Evolutionary conservation across 345 rosid genomes (phyloP), one percentile per base, ranked within the genome.

Genomic region (Lumnitzera littorea): DNA sequence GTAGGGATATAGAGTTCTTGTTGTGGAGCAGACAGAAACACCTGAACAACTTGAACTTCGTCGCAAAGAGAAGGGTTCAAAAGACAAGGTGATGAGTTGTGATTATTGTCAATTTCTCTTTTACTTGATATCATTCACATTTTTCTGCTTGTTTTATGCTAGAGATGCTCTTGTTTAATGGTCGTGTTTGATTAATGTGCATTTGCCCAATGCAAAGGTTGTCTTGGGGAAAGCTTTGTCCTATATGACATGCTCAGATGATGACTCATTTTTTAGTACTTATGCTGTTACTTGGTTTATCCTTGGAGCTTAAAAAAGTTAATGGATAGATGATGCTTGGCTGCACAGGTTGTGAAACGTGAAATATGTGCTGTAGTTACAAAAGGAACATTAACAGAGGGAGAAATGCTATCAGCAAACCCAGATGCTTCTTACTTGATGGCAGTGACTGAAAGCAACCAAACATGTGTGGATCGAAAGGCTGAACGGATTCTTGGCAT

Each of bases 1-100:
- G 66, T 91, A 94, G 99, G 96, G 97, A 48, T 86, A 86, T 80
- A 87, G 97, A 72, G 96, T 94, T 80, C 92, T 94, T 64, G 96
- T 88, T 11, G 80, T 88, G 53, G 99, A 94, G 81, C 99, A 90
- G 80, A 94, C 97, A 25, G 97, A 94, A 83, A 94, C 96, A 65
- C 97, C 99, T 66, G 92, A 86, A 71, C 99, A 90, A 72, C 77
- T 94, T 72, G 99, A 90, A 73, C 76, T 71, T 69, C 99, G 97
- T 46, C 90, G 95, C 65, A 90, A 79, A 72, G 95, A 84, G 67
- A 80, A 80, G 67, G 96, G 99, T 65, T 80, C 91, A 65, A 90
- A 84, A 69, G 99, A 94, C 81, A 94, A 86, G 91, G 99, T 90
- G 49, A 58, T 36, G 3, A 23, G 43, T 36, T 36, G 43, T 36